Evolutionary conservation across 495 filamentous ascomycete species (phyloP), one percentile per base, ranked within the genome.

Genomic region (Aspergillus biplanus): DNA sequence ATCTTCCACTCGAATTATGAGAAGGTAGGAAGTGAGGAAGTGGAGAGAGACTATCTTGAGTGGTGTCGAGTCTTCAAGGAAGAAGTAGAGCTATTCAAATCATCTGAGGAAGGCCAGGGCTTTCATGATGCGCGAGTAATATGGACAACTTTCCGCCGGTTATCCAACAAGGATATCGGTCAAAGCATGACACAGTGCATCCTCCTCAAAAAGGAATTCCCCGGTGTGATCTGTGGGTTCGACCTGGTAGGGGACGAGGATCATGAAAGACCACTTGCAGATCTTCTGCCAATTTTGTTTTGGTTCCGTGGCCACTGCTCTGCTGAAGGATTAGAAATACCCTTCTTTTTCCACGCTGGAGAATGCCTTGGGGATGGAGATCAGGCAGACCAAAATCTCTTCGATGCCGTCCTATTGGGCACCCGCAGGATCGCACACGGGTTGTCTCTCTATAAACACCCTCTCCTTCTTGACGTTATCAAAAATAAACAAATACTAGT

Each of bases 291-390:
- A 0, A 84, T 96, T 57, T 76, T 98, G 1, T 92, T 97, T 68
- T 97, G 91, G 91, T 97, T 98, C 80, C 87, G 87, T 39, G 94
- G 94, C 69, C 84, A 85, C 56, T 97, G 93, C 71, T 83, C 84
- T 11, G 84, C 90, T 68, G 87, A 92, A 70, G 87, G 82, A 7
- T 82, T 97, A 33, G 86, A 95, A 27, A 89, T 99, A n/a, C 95
- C 95, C 4, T 96, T 97, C 76, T 95, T 94, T 79, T 93, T 99
- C 74, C 93, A 96, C 68, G 95, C 93, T 3, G 95, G 93, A 33
- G 92, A 96, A 72, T 88, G 83, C 44, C 83, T 93, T 0, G 91
- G 91, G 15, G 89, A 93, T 65, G 92, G 91, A 13, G 87, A 85
- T 66, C 79, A 78, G 27, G 86, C 88, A 0, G 92, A 97, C 62